A percentile compares a stretch with the other conserved stretches of the same genome.
These are phyloP conservation scores for Neonothopanus nambi DNA, from an alignment of 1,284 basidiomycete species.

Conservation along the genomic window DNA sequence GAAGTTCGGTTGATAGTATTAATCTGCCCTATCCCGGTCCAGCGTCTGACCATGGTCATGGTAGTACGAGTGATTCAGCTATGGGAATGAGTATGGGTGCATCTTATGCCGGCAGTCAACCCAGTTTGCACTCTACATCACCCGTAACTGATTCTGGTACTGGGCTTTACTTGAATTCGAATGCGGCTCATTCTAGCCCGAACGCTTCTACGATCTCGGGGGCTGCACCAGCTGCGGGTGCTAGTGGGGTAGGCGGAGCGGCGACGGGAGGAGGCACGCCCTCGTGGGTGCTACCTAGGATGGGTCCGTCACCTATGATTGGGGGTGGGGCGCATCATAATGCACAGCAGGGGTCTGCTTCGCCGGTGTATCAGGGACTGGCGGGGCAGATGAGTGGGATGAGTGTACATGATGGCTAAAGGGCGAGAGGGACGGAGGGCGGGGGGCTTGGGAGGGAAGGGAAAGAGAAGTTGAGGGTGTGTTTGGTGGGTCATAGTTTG, in stretches of 20 bases:
- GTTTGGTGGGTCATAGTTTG: no score
- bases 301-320: not conserved
- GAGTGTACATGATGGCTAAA: no score
- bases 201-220: not conserved
- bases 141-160: not conserved
- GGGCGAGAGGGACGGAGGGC: no score
- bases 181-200: not conserved
- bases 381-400: no score
- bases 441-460: no score
- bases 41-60: no score
- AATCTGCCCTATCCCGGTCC: no score
- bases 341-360: no score
- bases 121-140: not conserved
- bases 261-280: not conserved
- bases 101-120: not conserved
- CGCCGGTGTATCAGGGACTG: no score
- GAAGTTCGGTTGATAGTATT: not conserved
- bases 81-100: not conserved
- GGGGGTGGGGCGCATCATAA: no score
- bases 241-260: no score
- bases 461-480: no score
- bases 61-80: not conserved
- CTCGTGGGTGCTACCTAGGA: slow-evolving; percentile 7
- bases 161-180: not conserved
- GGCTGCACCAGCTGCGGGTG: not conserved